Base-by-base conservation (phyloP, 2,329 filamentous ascomycete genomes). In the Nothophaeocryptopus gaeumannii region DNA sequence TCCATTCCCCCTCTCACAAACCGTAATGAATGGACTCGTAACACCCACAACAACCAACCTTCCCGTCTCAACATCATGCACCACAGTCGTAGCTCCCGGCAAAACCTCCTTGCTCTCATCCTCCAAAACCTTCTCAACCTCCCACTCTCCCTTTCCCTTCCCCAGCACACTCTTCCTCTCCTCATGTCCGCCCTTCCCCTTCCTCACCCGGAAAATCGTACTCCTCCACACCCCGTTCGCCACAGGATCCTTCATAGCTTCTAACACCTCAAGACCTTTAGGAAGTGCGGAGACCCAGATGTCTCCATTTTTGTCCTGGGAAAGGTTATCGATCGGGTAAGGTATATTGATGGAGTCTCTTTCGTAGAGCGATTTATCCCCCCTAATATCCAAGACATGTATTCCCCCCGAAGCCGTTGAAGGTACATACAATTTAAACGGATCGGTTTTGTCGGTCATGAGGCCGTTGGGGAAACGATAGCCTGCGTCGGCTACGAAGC, bases 391-490 rank as follows among this genome's bases (percentile, higher is more conserved):
- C 51, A 46, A 61, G 32, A 61, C 49, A 15, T 54, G 35, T 13
- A 61, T 55, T 10, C 47, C 49, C 26, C 58, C 58, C 12, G 39
- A 14, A 30, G 34, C 52, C 14, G 52, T 46, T 8, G 50, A 54
- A 16, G 58, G 54, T 5, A 59, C 56, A 49, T 56, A 59, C 15
- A 61, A 37, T 5, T n/a, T 41, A 14, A 26, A 8, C 5, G 41
- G 46, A n/a, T 46, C 46, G 39, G 47, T 45, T 30, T 29, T 34
- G 40, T 31, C 46, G 11, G 39, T 37, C 13, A 48, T 33, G 38
- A 59, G 49, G 26, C 58, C 58, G 42, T 61, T 61, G 29, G 58
- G 58, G 41, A 61, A 59, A 12, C 40, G 26, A 29, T 46, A 41
- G 20, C 46, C 43, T 11, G 34, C 47, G 3, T 41, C 37, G 29